Evolutionary conservation across 208 protist species (phyloP), one percentile per base, ranked within the genome.

Genomic region (Endotrypanum monterogeii): DNA sequence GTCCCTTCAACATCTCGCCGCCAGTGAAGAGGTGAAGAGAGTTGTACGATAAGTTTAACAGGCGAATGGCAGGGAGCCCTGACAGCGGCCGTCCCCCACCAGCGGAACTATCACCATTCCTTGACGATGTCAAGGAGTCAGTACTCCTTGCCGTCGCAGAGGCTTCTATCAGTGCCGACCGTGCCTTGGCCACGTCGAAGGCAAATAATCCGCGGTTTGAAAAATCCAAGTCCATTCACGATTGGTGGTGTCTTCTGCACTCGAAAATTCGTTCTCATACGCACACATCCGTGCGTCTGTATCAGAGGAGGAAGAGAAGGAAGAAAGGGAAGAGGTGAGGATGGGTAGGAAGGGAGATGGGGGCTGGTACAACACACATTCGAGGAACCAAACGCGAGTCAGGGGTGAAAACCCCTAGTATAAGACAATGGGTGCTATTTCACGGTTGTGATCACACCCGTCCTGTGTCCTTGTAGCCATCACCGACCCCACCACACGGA

Each of bases 41-140:
- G 76, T 96, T 96, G 79, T 88, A 80, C 11, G 91, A 91, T 32
- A 96, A 71, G 77, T 92, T 83, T n/a, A 96, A 73, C 7, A 68
- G 61, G 5, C 71, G 75, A 35, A 94, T 80, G 37, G 79, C 30
- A n/a, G 67, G 69, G 58, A 81, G 55, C n/a, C 60, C 60, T 9
- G 75, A 39, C 16, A 76, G 20, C 41, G 52, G 35, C 48, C 28
- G 68, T 11, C 20, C 20, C 14, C 16, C 37, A 12, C 25, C 35
- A 50, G n/a, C n/a, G 52, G 68, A 1, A 32, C 41, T 37, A 65
- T 35, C 58, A 6, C 32, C 35, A 65, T 48, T 55, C 4, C 23
- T 58, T 41, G 52, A 68, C 41, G 25, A 37, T 60, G 62, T 44
- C 56, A 41, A 58, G 20, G 11, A 28, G 18, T n/a, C 44, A 16